phyloP scores from a whole-genome alignment of 441 rosid species.

The Francoa sonchifolia region DNA sequence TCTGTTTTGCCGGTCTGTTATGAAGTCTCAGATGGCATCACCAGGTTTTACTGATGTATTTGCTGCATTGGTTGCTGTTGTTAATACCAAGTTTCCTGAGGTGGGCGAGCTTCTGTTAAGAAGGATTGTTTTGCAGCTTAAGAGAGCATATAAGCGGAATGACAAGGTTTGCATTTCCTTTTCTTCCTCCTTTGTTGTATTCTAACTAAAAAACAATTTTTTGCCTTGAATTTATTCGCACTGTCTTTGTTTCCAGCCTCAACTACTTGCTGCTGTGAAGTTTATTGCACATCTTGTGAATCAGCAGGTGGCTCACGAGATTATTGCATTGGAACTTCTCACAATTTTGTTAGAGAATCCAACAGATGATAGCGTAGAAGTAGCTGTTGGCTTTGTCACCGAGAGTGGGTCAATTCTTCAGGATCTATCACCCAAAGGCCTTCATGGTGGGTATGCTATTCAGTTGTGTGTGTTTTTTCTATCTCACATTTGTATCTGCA shows the following conservation, averaged over 20 bases:
- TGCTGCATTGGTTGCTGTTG: conserved; percentile 77
- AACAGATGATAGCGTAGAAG: conserved; percentile 88
- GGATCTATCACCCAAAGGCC: conserved; percentile 77
- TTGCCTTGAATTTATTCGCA: too few relatives aligned
- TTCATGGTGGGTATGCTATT: conserved; percentile 42
- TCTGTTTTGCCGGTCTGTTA: conserved; percentile 75
- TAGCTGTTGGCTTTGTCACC: conserved; percentile 83
- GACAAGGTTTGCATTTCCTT: conserved; percentile 45
- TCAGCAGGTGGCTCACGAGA: conserved; percentile 84
- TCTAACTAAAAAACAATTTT: too few relatives aligned
- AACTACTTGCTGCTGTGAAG: conserved; percentile 76
- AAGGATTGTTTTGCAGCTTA: conserved; percentile 84
- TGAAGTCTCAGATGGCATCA: conserved; percentile 97
- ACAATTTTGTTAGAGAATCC: conserved; percentile 60
- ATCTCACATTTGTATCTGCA: neutral
- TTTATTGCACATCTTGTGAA: conserved; percentile 86
- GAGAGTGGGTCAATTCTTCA: conserved; percentile 88
- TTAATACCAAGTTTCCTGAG: conserved; percentile 78
- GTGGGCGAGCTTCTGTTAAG: conserved; percentile 71
- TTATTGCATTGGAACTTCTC: conserved; percentile 67
- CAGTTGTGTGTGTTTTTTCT: neutral
- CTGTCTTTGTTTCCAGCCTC: conserved; percentile 41
- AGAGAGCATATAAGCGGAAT: conserved; percentile 77
- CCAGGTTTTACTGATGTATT: conserved; percentile 84
- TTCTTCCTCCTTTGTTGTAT: neutral